These are phyloP conservation scores for Alternaria alternata DNA, from an alignment of 2,329 filamentous ascomycete species.

Conservation along the genomic window DNA sequence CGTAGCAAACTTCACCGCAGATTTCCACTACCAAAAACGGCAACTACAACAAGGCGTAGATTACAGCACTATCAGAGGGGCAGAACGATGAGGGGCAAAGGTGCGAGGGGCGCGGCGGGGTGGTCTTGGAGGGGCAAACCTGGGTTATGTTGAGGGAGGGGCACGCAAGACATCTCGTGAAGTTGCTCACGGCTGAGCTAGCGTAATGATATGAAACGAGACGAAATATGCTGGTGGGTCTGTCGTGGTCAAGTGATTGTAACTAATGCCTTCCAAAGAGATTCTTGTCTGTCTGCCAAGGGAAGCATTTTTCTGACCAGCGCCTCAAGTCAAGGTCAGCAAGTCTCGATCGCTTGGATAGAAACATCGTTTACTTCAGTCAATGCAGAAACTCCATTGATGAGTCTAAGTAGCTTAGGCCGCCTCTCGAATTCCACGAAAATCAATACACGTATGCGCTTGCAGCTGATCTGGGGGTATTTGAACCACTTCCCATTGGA, in stretches of 20 bases:
- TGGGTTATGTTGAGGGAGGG: constrained; percentile 4
- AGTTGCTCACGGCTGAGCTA: background rate
- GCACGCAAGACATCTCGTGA: background rate
- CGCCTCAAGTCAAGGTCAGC: background rate
- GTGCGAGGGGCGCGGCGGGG: constrained; percentile 18
- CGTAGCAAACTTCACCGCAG: background rate
- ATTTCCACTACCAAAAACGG: background rate
- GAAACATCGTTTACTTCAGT: background rate
- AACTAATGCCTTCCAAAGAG: background rate
- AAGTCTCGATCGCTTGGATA: background rate
- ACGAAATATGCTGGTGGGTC: background rate
- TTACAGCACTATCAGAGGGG: constrained; percentile 30
- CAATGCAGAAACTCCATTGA: background rate
- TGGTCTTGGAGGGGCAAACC: constrained; percentile 18
- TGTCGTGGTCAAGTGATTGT: background rate
- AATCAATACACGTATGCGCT: background rate
- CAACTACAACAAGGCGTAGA: background rate
- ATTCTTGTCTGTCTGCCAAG: background rate
- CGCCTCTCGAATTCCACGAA: background rate
- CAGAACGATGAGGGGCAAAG: constrained; percentile 20
- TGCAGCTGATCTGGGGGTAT: constrained; percentile 15
- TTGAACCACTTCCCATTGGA: constrained; percentile 10
- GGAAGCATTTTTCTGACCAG: background rate
- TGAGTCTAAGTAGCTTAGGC: background rate
- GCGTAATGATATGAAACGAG: background rate